Evolutionary conservation across 1,139 yeast genomes (phyloP).

Genomic region (Pichia sp.): DNA sequence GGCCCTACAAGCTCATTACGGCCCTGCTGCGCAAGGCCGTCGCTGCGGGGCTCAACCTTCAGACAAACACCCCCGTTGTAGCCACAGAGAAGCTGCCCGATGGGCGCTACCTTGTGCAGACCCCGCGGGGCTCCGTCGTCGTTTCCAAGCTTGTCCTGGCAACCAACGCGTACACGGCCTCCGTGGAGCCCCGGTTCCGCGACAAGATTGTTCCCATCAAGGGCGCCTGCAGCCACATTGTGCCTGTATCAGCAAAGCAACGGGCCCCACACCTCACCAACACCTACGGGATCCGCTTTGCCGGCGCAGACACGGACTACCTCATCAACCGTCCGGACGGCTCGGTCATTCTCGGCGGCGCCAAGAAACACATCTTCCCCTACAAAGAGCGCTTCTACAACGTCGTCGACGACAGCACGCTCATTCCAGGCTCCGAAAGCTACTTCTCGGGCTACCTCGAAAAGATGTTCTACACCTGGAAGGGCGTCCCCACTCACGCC

Average conservation of each 20-base stretch:
- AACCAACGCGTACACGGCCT: conserved; percentile 39
- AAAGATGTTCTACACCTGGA: conserved; percentile 1
- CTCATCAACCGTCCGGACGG: conserved; percentile 32
- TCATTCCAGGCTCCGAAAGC: not conserved
- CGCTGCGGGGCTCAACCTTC: conserved; percentile 35
- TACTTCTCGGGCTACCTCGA: not conserved
- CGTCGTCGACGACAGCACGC: conserved; percentile 28
- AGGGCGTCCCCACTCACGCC: conserved; percentile 19
- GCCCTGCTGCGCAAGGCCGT: conserved; percentile 33
- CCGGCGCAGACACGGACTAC: conserved; percentile 26
- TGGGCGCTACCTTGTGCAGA: conserved; percentile 29
- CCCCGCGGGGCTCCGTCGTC: conserved; percentile 33
- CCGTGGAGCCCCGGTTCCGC: conserved; percentile 27
- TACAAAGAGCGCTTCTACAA: conserved; percentile 20
- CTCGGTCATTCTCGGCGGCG: conserved; percentile 30
- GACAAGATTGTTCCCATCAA: conserved; percentile 26
- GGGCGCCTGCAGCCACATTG: conserved; percentile 26
- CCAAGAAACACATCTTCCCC: conserved; percentile 21
- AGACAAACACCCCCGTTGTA: conserved; percentile 35
- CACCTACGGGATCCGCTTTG: conserved; percentile 25
- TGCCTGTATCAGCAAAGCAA: conserved; percentile 12
- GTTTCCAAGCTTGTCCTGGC: conserved; percentile 36
- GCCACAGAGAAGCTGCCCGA: conserved; percentile 10
- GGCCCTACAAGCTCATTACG: conserved; percentile 39
- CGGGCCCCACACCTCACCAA: conserved; percentile 28